These are phyloP conservation scores for Aspergillus tubingensis DNA, from an alignment of 2,329 filamentous ascomycete genomes.

Conservation along the genomic window DNA sequence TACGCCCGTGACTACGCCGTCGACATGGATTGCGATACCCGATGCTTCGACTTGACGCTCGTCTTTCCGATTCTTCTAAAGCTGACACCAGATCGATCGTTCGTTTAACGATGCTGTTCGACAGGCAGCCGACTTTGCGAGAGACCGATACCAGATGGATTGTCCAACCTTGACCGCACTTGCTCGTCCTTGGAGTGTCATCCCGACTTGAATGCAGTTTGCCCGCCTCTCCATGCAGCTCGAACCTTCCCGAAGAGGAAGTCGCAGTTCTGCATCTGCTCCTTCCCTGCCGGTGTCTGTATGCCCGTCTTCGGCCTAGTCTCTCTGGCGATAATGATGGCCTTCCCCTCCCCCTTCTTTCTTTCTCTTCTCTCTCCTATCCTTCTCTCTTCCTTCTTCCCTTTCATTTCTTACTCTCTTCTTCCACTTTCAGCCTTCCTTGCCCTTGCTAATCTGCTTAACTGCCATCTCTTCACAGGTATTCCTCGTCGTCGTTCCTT, in stretches of 20 bases:
- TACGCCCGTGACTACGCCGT: conserved; percentile 1
- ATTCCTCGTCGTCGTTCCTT: not conserved
- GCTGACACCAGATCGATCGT: too few species aligned
- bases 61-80: not conserved
- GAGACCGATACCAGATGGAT: not conserved
- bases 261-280: not conserved
- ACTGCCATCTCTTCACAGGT: not conserved
- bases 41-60: not conserved
- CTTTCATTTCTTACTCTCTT: not conserved
- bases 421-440: too few species aligned
- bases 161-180: not conserved
- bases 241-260: not conserved
- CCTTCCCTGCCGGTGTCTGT: not conserved
- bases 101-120: too few species aligned
- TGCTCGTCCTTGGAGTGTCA: too few species aligned
- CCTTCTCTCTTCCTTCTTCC: not conserved
- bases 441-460: not conserved
- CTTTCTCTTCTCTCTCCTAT: not conserved
- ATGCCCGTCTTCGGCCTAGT: not conserved
- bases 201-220: not conserved
- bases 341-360: not conserved
- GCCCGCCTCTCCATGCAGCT: not conserved
- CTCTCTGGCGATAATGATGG: not conserved
- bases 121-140: not conserved
- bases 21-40: not conserved